Base-by-base conservation (phyloP, 495 filamentous ascomycete genomes). In the Cairneyella variabilis region DNA sequence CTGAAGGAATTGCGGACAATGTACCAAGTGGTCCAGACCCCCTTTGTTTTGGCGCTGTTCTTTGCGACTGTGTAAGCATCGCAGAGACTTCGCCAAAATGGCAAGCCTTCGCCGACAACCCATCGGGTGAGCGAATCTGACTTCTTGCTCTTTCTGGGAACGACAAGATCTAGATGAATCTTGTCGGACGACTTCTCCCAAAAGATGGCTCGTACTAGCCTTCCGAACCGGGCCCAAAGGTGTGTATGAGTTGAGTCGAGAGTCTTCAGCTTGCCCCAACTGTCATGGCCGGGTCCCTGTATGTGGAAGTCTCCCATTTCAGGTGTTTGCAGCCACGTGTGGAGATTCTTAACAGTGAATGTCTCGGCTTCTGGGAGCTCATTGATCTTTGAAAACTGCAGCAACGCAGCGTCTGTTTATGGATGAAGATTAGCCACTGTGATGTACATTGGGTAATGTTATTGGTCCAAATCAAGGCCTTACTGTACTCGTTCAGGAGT, bases 401-500 rank as follows among this genome's bases (percentile, higher is more conserved):
- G 39, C 14, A 59, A 53, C 1, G 57, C 57, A 14, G 39, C 37
- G 27, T 59, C 57, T 59, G 12, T 18, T n/a, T n/a, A n/a, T n/a
- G n/a, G n/a, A n/a, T n/a, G n/a, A n/a, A n/a, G n/a, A n/a, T n/a
- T n/a, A n/a, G n/a, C n/a, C n/a, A n/a, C n/a, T n/a, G n/a, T n/a
- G n/a, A n/a, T n/a, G n/a, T n/a, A n/a, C n/a, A n/a, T n/a, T n/a
- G n/a, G n/a, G n/a, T n/a, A n/a, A n/a, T n/a, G n/a, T n/a, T n/a
- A n/a, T n/a, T n/a, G n/a, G n/a, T n/a, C n/a, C n/a, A n/a, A n/a
- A n/a, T n/a, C n/a, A n/a, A n/a, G n/a, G n/a, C n/a, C 40, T 34
- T 49, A 58, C 56, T 58, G 41, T 58, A 58, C 44, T 54, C 20
- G 4, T 54, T 53, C 32, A 58, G 16, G 8, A 21, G 14, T 10